Base-by-base conservation (phyloP, 768 basidiomycete genomes). In the Agrocybe pediades region DNA sequence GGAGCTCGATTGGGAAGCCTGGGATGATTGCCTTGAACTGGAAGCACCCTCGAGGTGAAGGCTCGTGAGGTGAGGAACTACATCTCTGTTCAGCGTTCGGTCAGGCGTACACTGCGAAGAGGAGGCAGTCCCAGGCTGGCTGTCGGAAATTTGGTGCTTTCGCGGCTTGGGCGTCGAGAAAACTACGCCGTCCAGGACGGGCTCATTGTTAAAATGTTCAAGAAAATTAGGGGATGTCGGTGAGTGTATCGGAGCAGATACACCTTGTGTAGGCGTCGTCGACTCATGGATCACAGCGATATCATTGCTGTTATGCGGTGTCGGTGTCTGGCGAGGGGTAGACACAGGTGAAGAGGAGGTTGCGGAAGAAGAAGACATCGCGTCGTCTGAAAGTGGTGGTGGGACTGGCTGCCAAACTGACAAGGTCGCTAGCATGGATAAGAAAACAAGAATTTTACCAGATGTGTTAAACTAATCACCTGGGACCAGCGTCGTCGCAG, bases 1-100 rank as follows among this genome's bases (percentile, higher is more conserved):
- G n/a, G 46, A 44, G 20, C 53, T 62, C 21, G 62, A 50, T 39
- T 62, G 60, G 21, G 60, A 62, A 33, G 49, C 59, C 45, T 57
- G 67, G 46, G 55, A 52, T 39, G 63, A 61, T 27, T 45, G 33
- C 21, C 42, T 30, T 21, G 50, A 51, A 42, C 43, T 41, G 29
- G 59, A 57, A n/a, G 55, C 42, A 13, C 45, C 21, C 20, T 47
- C 50, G n/a, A 63, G 27, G 16, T 51, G 52, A 15, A 62, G 49
- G 11, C 40, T 45, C 26, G 44, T 29, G 24, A 61, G 49, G 8
- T 20, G 15, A 11, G 49, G 48, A 25, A 54, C 17, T 6, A 58
- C 44, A 33, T 50, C 41, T 4, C 41, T 44, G 36, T 50, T 49
- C n/a, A 49, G 29, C 15, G 17, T 20, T 8, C 29, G 48, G 9